Conservation (phyloP, 1,284 basidiomycete species). For the Cryptococcus sp. region DNA sequence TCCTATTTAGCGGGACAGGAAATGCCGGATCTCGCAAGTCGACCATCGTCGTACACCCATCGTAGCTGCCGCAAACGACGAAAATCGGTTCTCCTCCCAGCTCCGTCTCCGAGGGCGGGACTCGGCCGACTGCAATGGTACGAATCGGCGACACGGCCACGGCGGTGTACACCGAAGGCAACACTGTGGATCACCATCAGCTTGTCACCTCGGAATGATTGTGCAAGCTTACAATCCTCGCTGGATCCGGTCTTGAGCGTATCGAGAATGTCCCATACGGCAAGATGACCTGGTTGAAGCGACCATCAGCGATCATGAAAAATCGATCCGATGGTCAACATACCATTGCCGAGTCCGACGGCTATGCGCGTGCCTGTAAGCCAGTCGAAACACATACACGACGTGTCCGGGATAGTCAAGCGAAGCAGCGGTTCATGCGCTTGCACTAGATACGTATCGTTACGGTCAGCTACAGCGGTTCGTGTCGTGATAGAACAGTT, state of each 20-base stretch:
- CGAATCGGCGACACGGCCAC: slow-evolving; percentile 31
- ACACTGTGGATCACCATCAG: slow-evolving; percentile 4
- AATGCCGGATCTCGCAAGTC: slow-evolving; percentile 39
- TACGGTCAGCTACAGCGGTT: background rate
- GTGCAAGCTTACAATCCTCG: slow-evolving; percentile 17
- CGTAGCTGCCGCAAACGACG: slow-evolving; percentile 32
- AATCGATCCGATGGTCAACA: slow-evolving; percentile 11
- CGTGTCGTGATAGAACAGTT: slow-evolving; percentile 28
- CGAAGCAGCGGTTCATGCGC: slow-evolving; percentile 63
- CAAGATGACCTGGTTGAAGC: slow-evolving; percentile 64
- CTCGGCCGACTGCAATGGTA: slow-evolving; percentile 27
- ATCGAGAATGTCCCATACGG: slow-evolving; percentile 69
- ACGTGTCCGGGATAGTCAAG: slow-evolving; percentile 70
- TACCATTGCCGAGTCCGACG: slow-evolving; percentile 79
- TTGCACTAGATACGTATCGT: slow-evolving; percentile 48
- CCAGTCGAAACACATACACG: slow-evolving; percentile 79
- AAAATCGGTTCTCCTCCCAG: slow-evolving; percentile 34
- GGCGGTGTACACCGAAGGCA: slow-evolving; percentile 34
- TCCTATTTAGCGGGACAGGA: slow-evolving; percentile 26
- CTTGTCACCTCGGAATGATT: no score
- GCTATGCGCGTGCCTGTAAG: slow-evolving; percentile 76
- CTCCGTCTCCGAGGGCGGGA: slow-evolving; percentile 26
- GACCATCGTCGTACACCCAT: slow-evolving; percentile 33
- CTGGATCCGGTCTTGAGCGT: slow-evolving; percentile 41
- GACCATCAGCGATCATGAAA: slow-evolving; percentile 5